Evolutionary conservation across 2,329 filamentous ascomycete genomes (phyloP), one percentile per base, ranked within the genome.

Genomic region (Aspergillus brunneoviolaceus): DNA sequence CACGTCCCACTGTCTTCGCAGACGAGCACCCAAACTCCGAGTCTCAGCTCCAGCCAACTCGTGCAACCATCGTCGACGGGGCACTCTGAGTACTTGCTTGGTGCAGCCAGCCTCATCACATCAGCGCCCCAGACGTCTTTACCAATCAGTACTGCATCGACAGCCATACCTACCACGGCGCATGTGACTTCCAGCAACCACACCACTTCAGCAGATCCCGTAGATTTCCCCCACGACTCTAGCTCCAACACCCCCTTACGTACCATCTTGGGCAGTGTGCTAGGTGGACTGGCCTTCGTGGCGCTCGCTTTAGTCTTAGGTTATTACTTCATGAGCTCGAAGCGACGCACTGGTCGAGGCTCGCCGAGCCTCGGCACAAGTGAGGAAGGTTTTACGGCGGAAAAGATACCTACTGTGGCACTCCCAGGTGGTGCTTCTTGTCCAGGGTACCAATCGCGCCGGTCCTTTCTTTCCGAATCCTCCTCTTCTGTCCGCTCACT

Each of bases 251-350:
- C 57, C 27, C 55, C 64, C 3, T 59, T 69, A 19, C 64, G 65
- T n/a, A 58, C 61, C 6, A 66, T 75, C 31, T 64, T 74, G 35
- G 74, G 72, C 1, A 68, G 70, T 45, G 58, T 68, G 6, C 42
- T 76, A 16, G 73, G 72, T 10, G 70, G 62, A 19, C 47, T 69
- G 11, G 67, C 62, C 5, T 64, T 72, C 31, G 56, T 70, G 21
- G 58, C 67, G 4, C 60, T 74, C 19, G 57, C 63, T 4, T 45
- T 72, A 10, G 51, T 74, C 6, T 63, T 67, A 54, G 67, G 65
- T 33, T 61, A 67, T 21, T 47, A 72, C 19, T 52, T 68, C 11
- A 57, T 64, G 54, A 70, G 69, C 31, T 65, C 66, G 50, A 67
- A 63, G n/a, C 67, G 61, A 51, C 66, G 63, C 31, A 57, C 45